Conservation (phyloP, 192 early-diverging fungal genomes). For the Neocallimastix lanati region DNA sequence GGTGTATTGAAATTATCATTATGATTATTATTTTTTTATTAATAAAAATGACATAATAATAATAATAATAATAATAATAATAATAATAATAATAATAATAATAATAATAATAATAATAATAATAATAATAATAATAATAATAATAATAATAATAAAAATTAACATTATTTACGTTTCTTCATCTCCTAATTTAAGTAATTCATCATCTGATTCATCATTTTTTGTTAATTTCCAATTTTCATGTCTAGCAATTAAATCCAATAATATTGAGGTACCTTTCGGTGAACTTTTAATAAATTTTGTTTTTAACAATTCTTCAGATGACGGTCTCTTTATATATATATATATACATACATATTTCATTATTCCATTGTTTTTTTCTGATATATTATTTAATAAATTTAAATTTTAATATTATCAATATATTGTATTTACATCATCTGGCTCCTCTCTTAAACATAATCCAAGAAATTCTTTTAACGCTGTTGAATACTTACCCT, state of each 20-base stretch:
- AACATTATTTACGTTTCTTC: not conserved
- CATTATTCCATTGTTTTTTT: too few relatives aligned
- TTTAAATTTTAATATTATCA: too few relatives aligned
- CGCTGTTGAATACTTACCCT: constrained; percentile 54
- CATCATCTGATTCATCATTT: not conserved
- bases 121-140: too few relatives aligned
- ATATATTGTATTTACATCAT: constrained; percentile 26
- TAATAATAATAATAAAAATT: too few relatives aligned
- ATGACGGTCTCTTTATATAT: constrained; percentile 50
- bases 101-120: too few relatives aligned
- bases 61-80: too few relatives aligned
- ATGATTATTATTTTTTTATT: too few relatives aligned
- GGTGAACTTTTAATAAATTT: constrained; percentile 51
- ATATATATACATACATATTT: too few relatives aligned
- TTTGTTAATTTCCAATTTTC: constrained; percentile 22
- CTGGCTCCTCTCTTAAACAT: constrained; percentile 75
- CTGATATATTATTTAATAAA: not conserved
- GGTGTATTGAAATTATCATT: too few relatives aligned
- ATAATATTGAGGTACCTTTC: constrained; percentile 27
- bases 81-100: too few relatives aligned
- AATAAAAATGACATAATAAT: too few relatives aligned
- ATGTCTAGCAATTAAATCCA: constrained; percentile 44
- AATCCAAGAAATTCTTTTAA: constrained; percentile 76
- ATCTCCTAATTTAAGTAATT: not conserved
- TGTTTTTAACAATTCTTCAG: constrained; percentile 67